Evolutionary conservation across 164 flowering plant species (phyloP).

Genomic region (Paratinospora sagittata): DNA sequence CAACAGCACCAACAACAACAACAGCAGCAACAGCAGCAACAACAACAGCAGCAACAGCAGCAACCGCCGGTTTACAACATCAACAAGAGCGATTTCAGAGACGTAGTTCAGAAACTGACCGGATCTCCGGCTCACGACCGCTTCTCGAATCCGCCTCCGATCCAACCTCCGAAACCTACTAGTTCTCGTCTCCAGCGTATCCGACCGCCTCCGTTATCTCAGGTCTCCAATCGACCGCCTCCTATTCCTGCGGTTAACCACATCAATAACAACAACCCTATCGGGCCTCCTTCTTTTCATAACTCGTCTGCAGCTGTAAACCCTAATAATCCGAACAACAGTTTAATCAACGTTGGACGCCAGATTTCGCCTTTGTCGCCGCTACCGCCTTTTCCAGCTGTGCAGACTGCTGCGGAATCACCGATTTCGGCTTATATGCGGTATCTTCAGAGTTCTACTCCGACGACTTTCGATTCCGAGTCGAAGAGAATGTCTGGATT

Average conservation of each 20-base stretch:
- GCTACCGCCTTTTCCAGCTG: constrained; percentile 85
- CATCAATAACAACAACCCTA: neutral
- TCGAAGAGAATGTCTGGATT: constrained; percentile 24
- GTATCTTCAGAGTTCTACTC: constrained; percentile 40
- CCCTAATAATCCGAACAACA: constrained; percentile 4
- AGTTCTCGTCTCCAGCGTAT: constrained; percentile 92
- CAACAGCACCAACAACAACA: constrained; percentile 14
- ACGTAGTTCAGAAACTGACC: constrained; percentile 93
- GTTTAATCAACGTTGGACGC: neutral
- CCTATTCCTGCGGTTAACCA: neutral
- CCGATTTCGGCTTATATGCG: constrained; percentile 93
- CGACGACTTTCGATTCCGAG: constrained; percentile 5
- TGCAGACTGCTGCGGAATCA: constrained; percentile 77
- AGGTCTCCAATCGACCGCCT: constrained; percentile 21
- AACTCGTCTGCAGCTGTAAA: neutral
- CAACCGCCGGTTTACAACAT: constrained; percentile 95
- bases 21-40: constrained; percentile 18
- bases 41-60: constrained; percentile 36
- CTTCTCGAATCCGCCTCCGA: constrained; percentile 45
- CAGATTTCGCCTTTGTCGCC: constrained; percentile 51
- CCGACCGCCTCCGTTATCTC: constrained; percentile 90
- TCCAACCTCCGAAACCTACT: constrained; percentile 49
- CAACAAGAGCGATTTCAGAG: constrained; percentile 86
- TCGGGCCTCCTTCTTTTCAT: neutral
- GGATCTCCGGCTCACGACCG: constrained; percentile 78